These are phyloP conservation scores for Erythrobasidium yunnanense DNA, from an alignment of 768 basidiomycete genomes.

Conservation along the genomic window DNA sequence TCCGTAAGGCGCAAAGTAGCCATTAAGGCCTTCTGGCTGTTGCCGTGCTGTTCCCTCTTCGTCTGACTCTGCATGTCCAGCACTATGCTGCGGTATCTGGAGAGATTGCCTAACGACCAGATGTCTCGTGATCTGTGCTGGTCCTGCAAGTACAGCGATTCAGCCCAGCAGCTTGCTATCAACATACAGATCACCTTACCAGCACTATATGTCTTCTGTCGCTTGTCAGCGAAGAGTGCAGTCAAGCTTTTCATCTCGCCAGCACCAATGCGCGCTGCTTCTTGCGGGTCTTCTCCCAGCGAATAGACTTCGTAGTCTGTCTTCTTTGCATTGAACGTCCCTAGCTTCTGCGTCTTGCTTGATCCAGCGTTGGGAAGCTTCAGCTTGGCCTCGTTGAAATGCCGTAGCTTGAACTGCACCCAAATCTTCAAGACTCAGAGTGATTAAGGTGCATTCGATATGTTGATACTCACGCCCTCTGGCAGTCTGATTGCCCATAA, in stretches of 20 bases:
- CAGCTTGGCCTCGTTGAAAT: slow-evolving; percentile 7
- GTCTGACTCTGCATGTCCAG: not conserved
- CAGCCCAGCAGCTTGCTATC: too few species aligned
- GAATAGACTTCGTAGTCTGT: slow-evolving; percentile 16
- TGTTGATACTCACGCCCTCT: not conserved
- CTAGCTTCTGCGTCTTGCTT: slow-evolving; percentile 11
- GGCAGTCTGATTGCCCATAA: slow-evolving; percentile 21
- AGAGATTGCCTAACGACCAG: slow-evolving; percentile 9
- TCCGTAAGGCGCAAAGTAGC: slow-evolving; percentile 18
- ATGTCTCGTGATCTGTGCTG: slow-evolving; percentile 3
- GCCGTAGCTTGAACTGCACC: slow-evolving; percentile 18
- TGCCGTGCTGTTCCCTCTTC: not conserved
- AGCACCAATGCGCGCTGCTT: slow-evolving; percentile 6
- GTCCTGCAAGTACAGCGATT: not conserved
- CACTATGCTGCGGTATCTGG: not conserved
- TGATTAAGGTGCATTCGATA: not conserved
- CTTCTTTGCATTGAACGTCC: slow-evolving; percentile 1
- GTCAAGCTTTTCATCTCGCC: slow-evolving; percentile 16
- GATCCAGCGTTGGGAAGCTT: not conserved
- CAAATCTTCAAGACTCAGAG: too few species aligned
- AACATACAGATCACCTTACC: not conserved
- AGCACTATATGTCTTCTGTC: too few species aligned
- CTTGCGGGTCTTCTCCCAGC: not conserved
- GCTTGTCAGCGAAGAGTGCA: slow-evolving; percentile 9
- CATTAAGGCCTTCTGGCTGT: slow-evolving; percentile 18